Evolutionary conservation across 1,284 basidiomycete species (phyloP), one percentile per base, ranked within the genome.

Genomic region (Papiliotrema nemorosa): DNA sequence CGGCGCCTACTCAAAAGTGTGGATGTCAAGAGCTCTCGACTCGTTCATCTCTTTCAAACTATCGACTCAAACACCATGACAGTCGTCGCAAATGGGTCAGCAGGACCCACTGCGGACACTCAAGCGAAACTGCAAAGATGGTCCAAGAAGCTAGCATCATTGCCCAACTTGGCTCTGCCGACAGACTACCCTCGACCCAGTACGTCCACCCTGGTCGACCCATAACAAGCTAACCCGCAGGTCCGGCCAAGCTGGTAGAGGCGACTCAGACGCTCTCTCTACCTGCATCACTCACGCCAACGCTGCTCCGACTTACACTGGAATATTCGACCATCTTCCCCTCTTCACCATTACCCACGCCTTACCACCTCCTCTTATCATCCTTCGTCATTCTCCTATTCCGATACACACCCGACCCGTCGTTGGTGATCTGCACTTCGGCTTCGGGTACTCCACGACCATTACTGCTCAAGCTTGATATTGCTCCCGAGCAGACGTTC

Each of bases 401-500:
- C 78, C 82, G 96, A 37, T 97, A 93, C 77, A 97, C 96, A 0
- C 92, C 89, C 46, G 96, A 99, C 73, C 93, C 86, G 13, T 92
- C 97, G 64, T 80, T 99, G 57, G 82, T 97, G 55, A 87, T 98
- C 61, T 93, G 89, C 45, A 92, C 91, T 1, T 93, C 90, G 16
- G 63, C 88, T 18, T 83, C 86, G 1, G 78, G 82, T n/a, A 83
- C 82, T 2, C 81, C 82, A 33, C 83, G 88, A 53, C 91, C 93
- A 6, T 78, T 97, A 36, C 81, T 97, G 31, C 81, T 98, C 47
- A 84, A 92, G 36, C 77, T 97, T 50, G 82, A 86, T 25, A 79
- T 97, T 38, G 89, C 93, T 56, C 86, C 92, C 0, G 81, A 82
- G 31, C 90, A 93, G 77, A 86, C 90, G 0, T 98, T 90, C 77